Base-by-base conservation (phyloP, 164 flowering plant genomes). In the Protea cynaroides region DNA sequence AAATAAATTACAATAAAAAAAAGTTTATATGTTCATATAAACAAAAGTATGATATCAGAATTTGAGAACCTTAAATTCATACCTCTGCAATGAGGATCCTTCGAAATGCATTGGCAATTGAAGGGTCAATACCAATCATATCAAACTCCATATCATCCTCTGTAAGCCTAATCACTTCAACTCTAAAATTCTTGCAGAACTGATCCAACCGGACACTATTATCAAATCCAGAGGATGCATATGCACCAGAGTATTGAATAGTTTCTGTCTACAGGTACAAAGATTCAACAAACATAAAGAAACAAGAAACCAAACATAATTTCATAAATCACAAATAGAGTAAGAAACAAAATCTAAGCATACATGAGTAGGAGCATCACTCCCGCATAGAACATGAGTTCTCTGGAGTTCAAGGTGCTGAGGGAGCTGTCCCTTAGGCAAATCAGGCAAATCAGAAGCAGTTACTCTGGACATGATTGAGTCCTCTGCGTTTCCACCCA, bases 1-100 rank as follows among this genome's bases (percentile, higher is more conserved):
- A 19, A 18, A 21, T 19, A 25, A 40, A 9, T 8, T 8, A 23
- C 17, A 9, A 34, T 22, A 25, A 60, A 21, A 21, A 43, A 10
- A 37, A 4, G n/a, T n/a, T n/a, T n/a, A n/a, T n/a, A n/a, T n/a
- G n/a, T n/a, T n/a, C n/a, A 59, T 24, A n/a, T 15, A 60, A 14
- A 44, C 5, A 46, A 21, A 61, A 4, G 22, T 44, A 44, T 21
- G 7, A 29, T 40, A 40, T 40, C 8, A 24, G 46, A 43, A 61
- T 40, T 40, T 3, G 43, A 25, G 21, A 21, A 12, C 9, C 51
- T 56, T 56, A 15, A 22, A 50, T 25, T 64, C 59, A 10, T 54
- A 89, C 98, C 91, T 94, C 98, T 13, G 98, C 80, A 21, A 94
- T 85, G 46, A 91, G 97, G 44, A 94, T 89, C 70, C 99, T 81